These are phyloP conservation scores for Cercospora janseana DNA, from an alignment of 2,329 filamentous ascomycete species.

Conservation along the genomic window DNA sequence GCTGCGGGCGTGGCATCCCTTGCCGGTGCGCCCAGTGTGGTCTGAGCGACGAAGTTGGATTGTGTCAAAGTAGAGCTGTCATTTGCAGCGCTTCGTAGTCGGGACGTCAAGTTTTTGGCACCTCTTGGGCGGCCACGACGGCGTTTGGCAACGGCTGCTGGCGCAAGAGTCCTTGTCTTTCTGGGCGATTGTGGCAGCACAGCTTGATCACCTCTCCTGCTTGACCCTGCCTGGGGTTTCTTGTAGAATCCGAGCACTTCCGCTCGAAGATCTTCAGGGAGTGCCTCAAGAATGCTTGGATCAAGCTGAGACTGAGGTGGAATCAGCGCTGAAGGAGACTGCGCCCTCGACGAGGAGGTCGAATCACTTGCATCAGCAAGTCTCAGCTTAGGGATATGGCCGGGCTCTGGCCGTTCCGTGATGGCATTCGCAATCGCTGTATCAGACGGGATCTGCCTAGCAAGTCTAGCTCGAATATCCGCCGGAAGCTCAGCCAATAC, in stretches of 20 bases:
- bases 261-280: slow-evolving; percentile 81
- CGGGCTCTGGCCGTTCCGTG: not conserved
- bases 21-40: slow-evolving; percentile 7
- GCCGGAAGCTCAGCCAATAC: slow-evolving; percentile 79
- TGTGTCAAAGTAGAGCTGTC: slow-evolving; percentile 63
- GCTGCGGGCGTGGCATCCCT: slow-evolving; percentile 25
- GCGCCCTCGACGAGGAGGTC: slow-evolving; percentile 28
- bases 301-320: slow-evolving; percentile 77
- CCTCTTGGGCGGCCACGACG: slow-evolving; percentile 49
- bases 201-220: slow-evolving; percentile 35
- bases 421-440: slow-evolving; percentile 1
- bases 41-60: slow-evolving; percentile 63
- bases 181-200: slow-evolving; percentile 52
- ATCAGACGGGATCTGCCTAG: slow-evolving; percentile 50
- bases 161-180: slow-evolving; percentile 54
- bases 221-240: slow-evolving; percentile 36
- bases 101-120: slow-evolving; percentile 36
- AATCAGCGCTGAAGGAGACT: slow-evolving; percentile 38
- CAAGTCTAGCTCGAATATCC: slow-evolving; percentile 76
- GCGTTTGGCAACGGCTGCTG: slow-evolving; percentile 64
- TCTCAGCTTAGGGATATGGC: not conserved
- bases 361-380: slow-evolving; percentile 21
- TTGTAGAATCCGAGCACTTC: slow-evolving; percentile 76
- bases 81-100: slow-evolving; percentile 48
- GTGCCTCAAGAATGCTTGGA: slow-evolving; percentile 73